Conservation (phyloP, 441 rosid genomes). For the Adansonia gregorii region DNA sequence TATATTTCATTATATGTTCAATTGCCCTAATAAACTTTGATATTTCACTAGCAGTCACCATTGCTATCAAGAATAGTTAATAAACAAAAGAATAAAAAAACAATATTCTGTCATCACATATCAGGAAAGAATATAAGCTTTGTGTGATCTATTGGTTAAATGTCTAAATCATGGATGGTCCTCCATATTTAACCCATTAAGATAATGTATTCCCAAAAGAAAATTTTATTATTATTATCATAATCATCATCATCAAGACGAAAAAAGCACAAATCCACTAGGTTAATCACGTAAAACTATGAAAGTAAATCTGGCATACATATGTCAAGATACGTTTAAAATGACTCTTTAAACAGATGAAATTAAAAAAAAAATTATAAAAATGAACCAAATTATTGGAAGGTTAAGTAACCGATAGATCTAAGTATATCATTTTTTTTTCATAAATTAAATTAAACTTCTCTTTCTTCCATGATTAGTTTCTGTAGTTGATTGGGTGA, state of each 20-base stretch:
- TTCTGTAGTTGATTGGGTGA: not conserved
- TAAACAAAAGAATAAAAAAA: not conserved
- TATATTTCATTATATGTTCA: not conserved
- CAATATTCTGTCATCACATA: not conserved
- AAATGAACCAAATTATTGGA: constrained; percentile 26
- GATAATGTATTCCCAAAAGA: not conserved
- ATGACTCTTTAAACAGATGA: constrained; percentile 19
- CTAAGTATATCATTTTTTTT: not conserved
- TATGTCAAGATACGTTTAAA: constrained; percentile 18
- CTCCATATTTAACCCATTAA: not conserved
- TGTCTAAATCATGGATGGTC: constrained; percentile 30
- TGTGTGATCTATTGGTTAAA: constrained; percentile 25
- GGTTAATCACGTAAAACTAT: constrained; percentile 7
- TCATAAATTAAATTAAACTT: constrained; percentile 3
- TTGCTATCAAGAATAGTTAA: constrained; percentile 11
- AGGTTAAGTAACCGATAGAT: constrained; percentile 33
- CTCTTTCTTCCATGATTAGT: constrained; percentile 24
- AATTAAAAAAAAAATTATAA: not conserved
- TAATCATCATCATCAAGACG: not conserved
- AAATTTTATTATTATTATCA: not conserved
- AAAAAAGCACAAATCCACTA: not conserved
- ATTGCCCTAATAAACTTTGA: not conserved
- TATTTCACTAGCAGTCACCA: not conserved
- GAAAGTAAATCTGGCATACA: constrained; percentile 30
- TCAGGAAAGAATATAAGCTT: constrained; percentile 16